Evolutionary conservation across 1,284 basidiomycete species (phyloP).

Genomic region (Vanrija pseudolonga): DNA sequence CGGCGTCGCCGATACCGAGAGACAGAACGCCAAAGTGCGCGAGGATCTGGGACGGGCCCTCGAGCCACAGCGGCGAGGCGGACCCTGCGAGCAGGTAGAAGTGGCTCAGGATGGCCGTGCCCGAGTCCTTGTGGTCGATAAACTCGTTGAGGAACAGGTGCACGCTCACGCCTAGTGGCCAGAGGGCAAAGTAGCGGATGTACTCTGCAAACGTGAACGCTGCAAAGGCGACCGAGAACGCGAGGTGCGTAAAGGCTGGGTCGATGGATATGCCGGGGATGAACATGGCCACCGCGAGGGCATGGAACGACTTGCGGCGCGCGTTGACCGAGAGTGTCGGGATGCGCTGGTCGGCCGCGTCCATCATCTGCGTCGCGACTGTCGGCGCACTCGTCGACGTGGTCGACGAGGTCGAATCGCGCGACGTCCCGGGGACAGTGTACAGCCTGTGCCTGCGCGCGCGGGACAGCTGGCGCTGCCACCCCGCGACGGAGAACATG

Average conservation of each 20-base stretch:
- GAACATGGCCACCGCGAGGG: slow-evolving; percentile 91
- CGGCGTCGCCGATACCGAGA: slow-evolving; percentile 88
- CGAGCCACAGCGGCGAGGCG: slow-evolving; percentile 89
- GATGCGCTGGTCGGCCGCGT: slow-evolving; percentile 80
- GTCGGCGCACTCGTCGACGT: neutral
- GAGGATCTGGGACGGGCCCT: slow-evolving; percentile 70
- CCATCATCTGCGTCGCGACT: slow-evolving; percentile 71
- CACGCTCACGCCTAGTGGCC: slow-evolving; percentile 88
- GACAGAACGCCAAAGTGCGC: slow-evolving; percentile 86
- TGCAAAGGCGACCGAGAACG: slow-evolving; percentile 89
- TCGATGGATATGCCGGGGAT: slow-evolving; percentile 88
- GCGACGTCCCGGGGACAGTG: slow-evolving; percentile 21
- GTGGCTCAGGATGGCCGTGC: slow-evolving; percentile 94
- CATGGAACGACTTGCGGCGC: slow-evolving; percentile 97
- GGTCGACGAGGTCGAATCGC: neutral
- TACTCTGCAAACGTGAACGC: slow-evolving; percentile 95
- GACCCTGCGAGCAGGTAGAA: slow-evolving; percentile 96
- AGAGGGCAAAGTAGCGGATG: slow-evolving; percentile 95
- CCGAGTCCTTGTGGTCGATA: slow-evolving; percentile 89
- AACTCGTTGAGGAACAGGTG: slow-evolving; percentile 99
- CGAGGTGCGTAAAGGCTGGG: slow-evolving; percentile 91
- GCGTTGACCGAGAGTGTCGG: slow-evolving; percentile 89
- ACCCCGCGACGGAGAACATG: slow-evolving; percentile 80
- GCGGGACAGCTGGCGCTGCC: slow-evolving; percentile 81
- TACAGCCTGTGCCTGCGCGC: slow-evolving; percentile 59